Conservation (phyloP, 2,329 filamentous ascomycete species). For the Beauveria caledonica region DNA sequence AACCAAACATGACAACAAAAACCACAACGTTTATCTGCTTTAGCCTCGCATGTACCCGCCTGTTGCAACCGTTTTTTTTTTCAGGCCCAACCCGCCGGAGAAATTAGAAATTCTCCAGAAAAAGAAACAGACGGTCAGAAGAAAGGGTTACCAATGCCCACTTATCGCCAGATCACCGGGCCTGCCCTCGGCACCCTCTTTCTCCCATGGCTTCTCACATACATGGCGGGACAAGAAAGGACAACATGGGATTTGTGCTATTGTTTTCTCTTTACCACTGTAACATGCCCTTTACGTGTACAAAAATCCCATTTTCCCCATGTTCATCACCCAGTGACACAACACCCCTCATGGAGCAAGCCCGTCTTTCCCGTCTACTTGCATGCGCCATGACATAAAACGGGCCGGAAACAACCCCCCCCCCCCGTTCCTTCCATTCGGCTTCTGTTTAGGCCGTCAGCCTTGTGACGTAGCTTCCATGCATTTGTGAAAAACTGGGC, state of each 20-base stretch:
- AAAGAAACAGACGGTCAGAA: not conserved
- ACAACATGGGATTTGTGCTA: not conserved
- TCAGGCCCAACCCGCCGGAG: too few relatives aligned
- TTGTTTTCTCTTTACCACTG: not conserved
- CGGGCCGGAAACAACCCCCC: not conserved
- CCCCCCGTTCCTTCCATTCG: not conserved
- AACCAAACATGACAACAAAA: too few relatives aligned
- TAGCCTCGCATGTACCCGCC: too few relatives aligned
- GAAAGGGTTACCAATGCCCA: not conserved
- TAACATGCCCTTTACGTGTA: not conserved
- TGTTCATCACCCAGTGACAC: not conserved
- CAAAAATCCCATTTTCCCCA: not conserved
- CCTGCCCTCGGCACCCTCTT: too few relatives aligned
- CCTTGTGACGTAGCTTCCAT: constrained; percentile 8
- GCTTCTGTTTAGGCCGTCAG: constrained; percentile 2
- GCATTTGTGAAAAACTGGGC: not conserved
- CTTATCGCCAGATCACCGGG: not conserved
- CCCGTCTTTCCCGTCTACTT: not conserved
- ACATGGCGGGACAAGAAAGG: too few relatives aligned
- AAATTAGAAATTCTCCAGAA: too few relatives aligned
- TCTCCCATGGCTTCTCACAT: not conserved
- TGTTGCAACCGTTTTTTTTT: too few relatives aligned
- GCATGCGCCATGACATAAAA: constrained; percentile 6
- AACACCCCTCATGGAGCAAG: too few relatives aligned
- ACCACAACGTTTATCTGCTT: too few relatives aligned